Evolutionary conservation across 75 land plant species (phyloP).

Genomic region (Gnetum montanum): DNA sequence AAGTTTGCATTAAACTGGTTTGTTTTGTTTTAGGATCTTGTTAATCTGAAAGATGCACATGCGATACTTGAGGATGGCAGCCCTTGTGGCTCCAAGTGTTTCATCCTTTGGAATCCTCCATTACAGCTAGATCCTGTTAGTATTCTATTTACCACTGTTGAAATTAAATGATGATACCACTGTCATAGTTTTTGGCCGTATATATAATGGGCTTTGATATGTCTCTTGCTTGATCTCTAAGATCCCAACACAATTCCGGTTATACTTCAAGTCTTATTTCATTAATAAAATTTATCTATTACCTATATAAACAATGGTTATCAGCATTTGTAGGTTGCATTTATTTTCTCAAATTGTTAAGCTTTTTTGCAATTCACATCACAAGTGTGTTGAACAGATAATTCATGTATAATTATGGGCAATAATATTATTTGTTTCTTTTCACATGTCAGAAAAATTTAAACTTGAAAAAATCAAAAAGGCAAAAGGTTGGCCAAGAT

Average conservation of each 20-base stretch:
- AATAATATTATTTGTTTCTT: constrained; percentile 5
- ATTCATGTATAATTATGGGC: no score
- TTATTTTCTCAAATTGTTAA: neutral
- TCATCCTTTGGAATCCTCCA: constrained; percentile 95
- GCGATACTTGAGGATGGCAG: constrained; percentile 90
- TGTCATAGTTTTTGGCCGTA: no score
- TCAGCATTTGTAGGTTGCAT: no score
- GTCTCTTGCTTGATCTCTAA: no score
- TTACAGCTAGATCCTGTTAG: constrained; percentile 31
- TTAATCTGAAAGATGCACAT: constrained; percentile 44
- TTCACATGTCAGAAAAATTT: neutral
- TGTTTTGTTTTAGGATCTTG: constrained; percentile 57
- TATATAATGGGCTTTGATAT: neutral
- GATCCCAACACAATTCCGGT: no score
- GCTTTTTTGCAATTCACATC: neutral
- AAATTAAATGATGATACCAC: no score
- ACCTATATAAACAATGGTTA: no score
- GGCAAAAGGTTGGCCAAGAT: constrained; percentile 1
- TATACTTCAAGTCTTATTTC: no score
- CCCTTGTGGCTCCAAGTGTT: constrained; percentile 73
- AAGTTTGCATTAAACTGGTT: no score
- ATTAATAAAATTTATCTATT: no score
- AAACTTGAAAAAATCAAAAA: constrained; percentile 9
- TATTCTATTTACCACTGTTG: no score
- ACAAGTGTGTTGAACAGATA: no score